These are phyloP conservation scores for Thielaviopsis cerberus DNA, from an alignment of 2,329 filamentous ascomycete genomes.

Conservation along the genomic window DNA sequence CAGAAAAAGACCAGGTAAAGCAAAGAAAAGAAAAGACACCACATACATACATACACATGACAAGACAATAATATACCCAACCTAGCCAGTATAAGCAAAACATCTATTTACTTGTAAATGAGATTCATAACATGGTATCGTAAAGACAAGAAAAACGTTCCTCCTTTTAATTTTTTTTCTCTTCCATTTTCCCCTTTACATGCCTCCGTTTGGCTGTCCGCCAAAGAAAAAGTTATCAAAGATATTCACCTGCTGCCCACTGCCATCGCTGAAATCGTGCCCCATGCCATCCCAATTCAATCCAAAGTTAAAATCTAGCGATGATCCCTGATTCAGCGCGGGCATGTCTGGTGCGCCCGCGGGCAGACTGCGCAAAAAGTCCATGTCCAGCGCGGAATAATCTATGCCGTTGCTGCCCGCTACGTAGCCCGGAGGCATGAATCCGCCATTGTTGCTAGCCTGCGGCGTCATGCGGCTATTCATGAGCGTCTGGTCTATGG, in stretches of 20 bases:
- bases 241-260: conserved; percentile 39
- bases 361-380: conserved; percentile 31
- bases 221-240: conserved; percentile 62
- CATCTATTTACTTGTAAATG: neutral
- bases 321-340: conserved; percentile 26
- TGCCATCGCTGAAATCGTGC: conserved; percentile 38
- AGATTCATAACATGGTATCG: neutral
- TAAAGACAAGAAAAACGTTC: too few relatives aligned
- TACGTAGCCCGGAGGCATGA: neutral
- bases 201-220: conserved; percentile 24
- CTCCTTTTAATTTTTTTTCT: neutral
- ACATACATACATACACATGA: too few relatives aligned
- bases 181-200: too few relatives aligned
- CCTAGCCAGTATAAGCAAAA: neutral
- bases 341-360: conserved; percentile 4
- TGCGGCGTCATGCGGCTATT: neutral
- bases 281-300: conserved; percentile 45
- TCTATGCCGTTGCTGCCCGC: conserved; percentile 12
- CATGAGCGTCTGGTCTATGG: neutral
- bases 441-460: neutral
- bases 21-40: neutral
- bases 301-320: conserved; percentile 45
- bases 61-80: neutral
- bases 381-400: conserved; percentile 33
- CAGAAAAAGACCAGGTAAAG: neutral